Evolutionary conservation across 2,329 filamentous ascomycete species (phyloP).

Genomic region (Pseudofabraea citricarpa): DNA sequence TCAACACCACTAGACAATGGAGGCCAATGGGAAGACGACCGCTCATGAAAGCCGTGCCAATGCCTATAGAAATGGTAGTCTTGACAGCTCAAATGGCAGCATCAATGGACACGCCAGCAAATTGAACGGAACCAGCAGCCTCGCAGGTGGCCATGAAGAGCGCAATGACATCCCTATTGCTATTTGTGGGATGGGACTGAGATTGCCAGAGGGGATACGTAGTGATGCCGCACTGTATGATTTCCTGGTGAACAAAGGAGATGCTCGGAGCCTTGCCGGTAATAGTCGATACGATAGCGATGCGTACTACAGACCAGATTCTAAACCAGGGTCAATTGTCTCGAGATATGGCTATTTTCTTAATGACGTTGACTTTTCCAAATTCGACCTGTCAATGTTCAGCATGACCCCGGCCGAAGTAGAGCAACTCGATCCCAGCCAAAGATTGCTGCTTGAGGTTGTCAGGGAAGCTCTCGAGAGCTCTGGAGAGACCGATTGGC

Average conservation of each 20-base stretch:
- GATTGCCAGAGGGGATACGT: constrained; percentile 23
- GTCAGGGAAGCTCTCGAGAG: constrained; percentile 20
- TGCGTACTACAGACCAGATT: constrained; percentile 5
- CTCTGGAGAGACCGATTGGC: constrained; percentile 13
- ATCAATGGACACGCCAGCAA: too few relatives aligned
- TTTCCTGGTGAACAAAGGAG: constrained; percentile 4
- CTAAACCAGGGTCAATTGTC: constrained; percentile 2
- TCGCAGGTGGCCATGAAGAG: too few relatives aligned
- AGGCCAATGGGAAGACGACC: too few relatives aligned
- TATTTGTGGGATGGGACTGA: constrained; percentile 17
- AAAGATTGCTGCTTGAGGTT: constrained; percentile 21
- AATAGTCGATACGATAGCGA: constrained; percentile 7
- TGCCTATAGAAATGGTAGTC: too few relatives aligned
- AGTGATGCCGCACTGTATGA: constrained; percentile 4
- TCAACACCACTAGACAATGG: too few relatives aligned
- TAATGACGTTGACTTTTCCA: constrained; percentile 8
- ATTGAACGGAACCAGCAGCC: too few relatives aligned
- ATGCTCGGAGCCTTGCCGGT: constrained; percentile 1
- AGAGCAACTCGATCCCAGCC: constrained; percentile 20
- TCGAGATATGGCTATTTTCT: constrained; percentile 12
- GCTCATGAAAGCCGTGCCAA: too few relatives aligned
- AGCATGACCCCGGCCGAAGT: constrained; percentile 8
- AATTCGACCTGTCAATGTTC: constrained; percentile 14
- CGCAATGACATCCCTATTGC: constrained; percentile 10
- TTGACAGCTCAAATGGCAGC: too few relatives aligned